Evolutionary conservation across 306 rosid genomes (phyloP).

Genomic region (Corylus heterophylla): DNA sequence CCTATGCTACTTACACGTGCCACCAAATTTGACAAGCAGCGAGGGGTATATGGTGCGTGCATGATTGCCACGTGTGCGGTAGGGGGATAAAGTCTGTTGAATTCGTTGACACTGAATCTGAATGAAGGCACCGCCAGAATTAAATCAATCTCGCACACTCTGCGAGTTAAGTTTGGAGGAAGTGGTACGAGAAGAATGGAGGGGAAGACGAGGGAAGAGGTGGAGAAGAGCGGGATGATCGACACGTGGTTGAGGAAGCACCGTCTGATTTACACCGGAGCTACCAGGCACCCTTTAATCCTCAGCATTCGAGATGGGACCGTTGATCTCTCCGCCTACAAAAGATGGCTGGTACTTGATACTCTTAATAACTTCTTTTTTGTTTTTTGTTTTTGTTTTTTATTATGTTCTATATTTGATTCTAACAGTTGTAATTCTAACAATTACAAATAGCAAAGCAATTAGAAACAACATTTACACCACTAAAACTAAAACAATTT

Average conservation of each 20-base stretch:
- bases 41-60: background rate
- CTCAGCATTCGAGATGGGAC: slow-evolving; percentile 65
- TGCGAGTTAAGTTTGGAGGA: background rate
- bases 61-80: background rate
- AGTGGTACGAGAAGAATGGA: background rate
- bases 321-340: slow-evolving; percentile 61
- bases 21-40: background rate
- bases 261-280: slow-evolving; percentile 45
- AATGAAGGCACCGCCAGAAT: background rate
- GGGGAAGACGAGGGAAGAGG: slow-evolving; percentile 29
- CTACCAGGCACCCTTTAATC: slow-evolving; percentile 79
- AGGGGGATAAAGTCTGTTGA: background rate
- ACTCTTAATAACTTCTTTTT: too few species aligned
- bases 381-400: too few species aligned
- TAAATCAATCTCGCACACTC: background rate
- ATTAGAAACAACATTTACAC: too few species aligned
- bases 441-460: too few species aligned
- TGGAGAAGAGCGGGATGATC: slow-evolving; percentile 32
- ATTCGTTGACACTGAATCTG: background rate
- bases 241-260: slow-evolving; percentile 76
- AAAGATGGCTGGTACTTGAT: slow-evolving; percentile 62
- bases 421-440: too few species aligned
- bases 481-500: too few species aligned
- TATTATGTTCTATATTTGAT: too few species aligned
- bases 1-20: background rate